Evolutionary conservation across 2,329 filamentous ascomycete genomes (phyloP).

Genomic region (Pyricularia grisea): DNA sequence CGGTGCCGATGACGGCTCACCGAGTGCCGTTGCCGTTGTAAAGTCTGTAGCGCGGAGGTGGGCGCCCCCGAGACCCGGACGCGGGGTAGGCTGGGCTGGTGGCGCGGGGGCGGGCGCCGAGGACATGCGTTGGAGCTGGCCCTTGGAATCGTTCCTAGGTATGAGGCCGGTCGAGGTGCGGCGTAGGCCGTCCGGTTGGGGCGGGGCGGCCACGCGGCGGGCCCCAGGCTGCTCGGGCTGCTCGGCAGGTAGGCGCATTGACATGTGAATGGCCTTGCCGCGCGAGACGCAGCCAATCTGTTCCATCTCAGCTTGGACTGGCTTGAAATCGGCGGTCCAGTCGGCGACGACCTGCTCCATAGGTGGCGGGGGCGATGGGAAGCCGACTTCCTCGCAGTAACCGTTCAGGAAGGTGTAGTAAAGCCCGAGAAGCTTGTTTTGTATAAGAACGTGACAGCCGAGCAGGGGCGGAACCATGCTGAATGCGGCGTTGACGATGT

Average conservation of each 20-base stretch:
- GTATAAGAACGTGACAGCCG: slow-evolving; percentile 61
- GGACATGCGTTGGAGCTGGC: slow-evolving; percentile 23
- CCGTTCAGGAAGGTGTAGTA: slow-evolving; percentile 70
- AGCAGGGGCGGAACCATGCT: slow-evolving; percentile 66
- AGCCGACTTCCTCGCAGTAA: slow-evolving; percentile 59
- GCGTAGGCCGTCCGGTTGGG: slow-evolving; percentile 25
- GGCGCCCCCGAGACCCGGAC: slow-evolving; percentile 19
- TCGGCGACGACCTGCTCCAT: slow-evolving; percentile 60
- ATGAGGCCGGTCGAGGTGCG: slow-evolving; percentile 33
- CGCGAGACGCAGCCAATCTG: slow-evolving; percentile 52
- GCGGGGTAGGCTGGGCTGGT: slow-evolving; percentile 18
- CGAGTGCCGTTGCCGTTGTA: slow-evolving; percentile 31
- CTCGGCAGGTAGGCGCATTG: slow-evolving; percentile 24
- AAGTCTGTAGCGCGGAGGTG: slow-evolving; percentile 33
- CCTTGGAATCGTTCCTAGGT: slow-evolving; percentile 14
- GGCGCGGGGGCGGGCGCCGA: slow-evolving; percentile 13
- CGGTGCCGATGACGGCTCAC: slow-evolving; percentile 22
- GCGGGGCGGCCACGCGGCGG: slow-evolving; percentile 8
- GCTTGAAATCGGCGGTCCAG: slow-evolving; percentile 56
- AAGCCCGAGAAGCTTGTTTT: slow-evolving; percentile 67
- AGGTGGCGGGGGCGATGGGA: slow-evolving; percentile 63
- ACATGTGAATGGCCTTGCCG: slow-evolving; percentile 54
- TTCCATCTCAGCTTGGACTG: slow-evolving; percentile 58
- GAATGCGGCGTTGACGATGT: slow-evolving; percentile 60
- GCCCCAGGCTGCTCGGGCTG: slow-evolving; percentile 16